phyloP scores from a whole-genome alignment of 805 yeast genomes.

The Metschnikowia colocasiae region DNA sequence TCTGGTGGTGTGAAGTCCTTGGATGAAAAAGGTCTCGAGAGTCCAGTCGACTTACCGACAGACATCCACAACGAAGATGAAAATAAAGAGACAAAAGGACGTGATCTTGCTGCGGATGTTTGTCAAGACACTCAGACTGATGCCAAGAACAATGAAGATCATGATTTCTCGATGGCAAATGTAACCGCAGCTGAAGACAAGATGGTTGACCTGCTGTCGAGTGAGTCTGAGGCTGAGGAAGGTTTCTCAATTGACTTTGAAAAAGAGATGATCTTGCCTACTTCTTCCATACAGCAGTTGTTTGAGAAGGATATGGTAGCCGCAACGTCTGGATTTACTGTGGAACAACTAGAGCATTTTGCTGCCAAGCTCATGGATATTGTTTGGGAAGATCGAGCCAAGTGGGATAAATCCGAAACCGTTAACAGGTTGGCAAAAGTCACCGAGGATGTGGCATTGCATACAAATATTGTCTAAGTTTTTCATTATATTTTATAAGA shows the following conservation, averaged over 20 bases:
- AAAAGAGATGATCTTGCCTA: slow-evolving; percentile 44
- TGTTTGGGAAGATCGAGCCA: slow-evolving; percentile 63
- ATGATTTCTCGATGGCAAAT: neutral
- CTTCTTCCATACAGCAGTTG: slow-evolving; percentile 17
- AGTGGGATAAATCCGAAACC: slow-evolving; percentile 42
- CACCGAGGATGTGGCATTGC: slow-evolving; percentile 6
- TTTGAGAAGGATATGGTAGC: slow-evolving; percentile 26
- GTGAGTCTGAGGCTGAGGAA: slow-evolving; percentile 36
- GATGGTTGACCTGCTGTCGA: neutral
- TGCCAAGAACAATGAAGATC: neutral
- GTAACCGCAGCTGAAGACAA: neutral
- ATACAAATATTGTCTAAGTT: slow-evolving; percentile 1
- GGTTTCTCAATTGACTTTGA: slow-evolving; percentile 45
- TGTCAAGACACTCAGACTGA: neutral
- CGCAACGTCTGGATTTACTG: slow-evolving; percentile 31
- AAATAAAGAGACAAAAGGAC: neutral
- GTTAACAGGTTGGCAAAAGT: slow-evolving; percentile 29
- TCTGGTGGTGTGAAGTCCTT: neutral
- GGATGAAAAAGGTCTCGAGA: neutral
- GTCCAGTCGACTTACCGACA: neutral
- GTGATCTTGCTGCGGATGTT: neutral
- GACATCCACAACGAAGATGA: neutral
- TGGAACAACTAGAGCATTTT: slow-evolving; percentile 37
- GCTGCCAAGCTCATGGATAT: slow-evolving; percentile 69
- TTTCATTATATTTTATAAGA: neutral